phyloP scores from a whole-genome alignment of 2,329 filamentous ascomycete genomes.

The Cryphonectria carpinicola region DNA sequence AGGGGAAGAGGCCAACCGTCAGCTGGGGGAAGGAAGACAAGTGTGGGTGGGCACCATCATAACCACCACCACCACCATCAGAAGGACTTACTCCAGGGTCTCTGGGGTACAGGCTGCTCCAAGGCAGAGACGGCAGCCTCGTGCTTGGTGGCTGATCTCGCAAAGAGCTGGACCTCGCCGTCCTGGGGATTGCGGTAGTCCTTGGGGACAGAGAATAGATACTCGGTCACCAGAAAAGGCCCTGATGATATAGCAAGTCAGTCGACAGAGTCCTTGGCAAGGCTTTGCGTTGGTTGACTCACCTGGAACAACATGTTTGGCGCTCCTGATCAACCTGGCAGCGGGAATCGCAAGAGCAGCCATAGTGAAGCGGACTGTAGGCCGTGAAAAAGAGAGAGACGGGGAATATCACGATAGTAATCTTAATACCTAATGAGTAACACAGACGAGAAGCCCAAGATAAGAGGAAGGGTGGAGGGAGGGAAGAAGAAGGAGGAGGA shows the following conservation, averaged over 20 bases:
- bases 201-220: conserved; percentile 85
- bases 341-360: conserved; percentile 17
- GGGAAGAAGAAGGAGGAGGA: neutral
- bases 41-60: neutral
- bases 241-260: conserved; percentile 51
- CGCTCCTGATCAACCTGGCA: conserved; percentile 21
- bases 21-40: neutral
- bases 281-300: neutral
- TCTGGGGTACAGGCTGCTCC: conserved; percentile 35
- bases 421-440: neutral
- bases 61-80: neutral
- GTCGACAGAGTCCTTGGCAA: neutral
- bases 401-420: too few relatives aligned
- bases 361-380: conserved; percentile 14
- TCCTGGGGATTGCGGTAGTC: conserved; percentile 69
- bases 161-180: conserved; percentile 75
- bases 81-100: conserved; percentile 15
- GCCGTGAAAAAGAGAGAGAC: neutral
- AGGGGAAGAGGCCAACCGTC: neutral
- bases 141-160: conserved; percentile 69
- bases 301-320: conserved; percentile 25
- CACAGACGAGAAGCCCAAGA: neutral
- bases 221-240: conserved; percentile 75
- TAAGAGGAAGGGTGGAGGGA: neutral
- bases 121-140: conserved; percentile 62